phyloP scores from a whole-genome alignment of 495 filamentous ascomycete genomes.

The Xylaria scruposa region DNA sequence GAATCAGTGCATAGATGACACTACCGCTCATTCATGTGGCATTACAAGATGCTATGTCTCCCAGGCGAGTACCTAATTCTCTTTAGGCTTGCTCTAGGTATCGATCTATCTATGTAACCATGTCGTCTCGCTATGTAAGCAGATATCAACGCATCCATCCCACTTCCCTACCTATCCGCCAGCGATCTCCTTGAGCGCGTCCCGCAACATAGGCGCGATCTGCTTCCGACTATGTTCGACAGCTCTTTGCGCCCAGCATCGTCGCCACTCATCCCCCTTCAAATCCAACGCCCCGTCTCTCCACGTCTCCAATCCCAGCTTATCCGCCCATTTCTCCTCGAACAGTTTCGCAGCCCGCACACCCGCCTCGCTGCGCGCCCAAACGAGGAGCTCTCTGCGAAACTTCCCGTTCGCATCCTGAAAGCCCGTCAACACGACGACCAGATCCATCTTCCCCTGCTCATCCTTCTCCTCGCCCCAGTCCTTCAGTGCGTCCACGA shows the following conservation, averaged over 20 bases:
- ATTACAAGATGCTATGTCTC: not conserved
- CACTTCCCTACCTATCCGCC: not conserved
- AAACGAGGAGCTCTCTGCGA: slow-evolving; percentile 75
- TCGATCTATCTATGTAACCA: not conserved
- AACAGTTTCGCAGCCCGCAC: slow-evolving; percentile 62
- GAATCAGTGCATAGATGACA: not conserved
- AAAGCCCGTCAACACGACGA: slow-evolving; percentile 79
- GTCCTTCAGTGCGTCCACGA: slow-evolving; percentile 42
- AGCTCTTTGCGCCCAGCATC: slow-evolving; percentile 72
- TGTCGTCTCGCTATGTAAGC: not conserved
- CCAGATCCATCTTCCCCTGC: slow-evolving; percentile 60
- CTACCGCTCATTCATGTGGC: too few relatives aligned
- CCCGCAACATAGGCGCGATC: slow-evolving; percentile 83
- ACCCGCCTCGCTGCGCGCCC: slow-evolving; percentile 56
- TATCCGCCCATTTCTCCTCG: slow-evolving; percentile 48
- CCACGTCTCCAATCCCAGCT: slow-evolving; percentile 66
- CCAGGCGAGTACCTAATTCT: not conserved
- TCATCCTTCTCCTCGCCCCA: slow-evolving; percentile 62
- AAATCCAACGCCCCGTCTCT: slow-evolving; percentile 51
- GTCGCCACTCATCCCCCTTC: slow-evolving; percentile 46
- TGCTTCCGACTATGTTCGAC: slow-evolving; percentile 81
- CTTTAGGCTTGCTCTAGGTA: not conserved
- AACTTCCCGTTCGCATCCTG: slow-evolving; percentile 62
- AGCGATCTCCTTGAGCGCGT: slow-evolving; percentile 56
- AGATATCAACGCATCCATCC: not conserved